A percentile compares a stretch with the other conserved stretches of the same genome.
Evolutionary conservation across 139 green algal genomes (phyloP).

Genomic region (Volvox reticuliferus): DNA sequence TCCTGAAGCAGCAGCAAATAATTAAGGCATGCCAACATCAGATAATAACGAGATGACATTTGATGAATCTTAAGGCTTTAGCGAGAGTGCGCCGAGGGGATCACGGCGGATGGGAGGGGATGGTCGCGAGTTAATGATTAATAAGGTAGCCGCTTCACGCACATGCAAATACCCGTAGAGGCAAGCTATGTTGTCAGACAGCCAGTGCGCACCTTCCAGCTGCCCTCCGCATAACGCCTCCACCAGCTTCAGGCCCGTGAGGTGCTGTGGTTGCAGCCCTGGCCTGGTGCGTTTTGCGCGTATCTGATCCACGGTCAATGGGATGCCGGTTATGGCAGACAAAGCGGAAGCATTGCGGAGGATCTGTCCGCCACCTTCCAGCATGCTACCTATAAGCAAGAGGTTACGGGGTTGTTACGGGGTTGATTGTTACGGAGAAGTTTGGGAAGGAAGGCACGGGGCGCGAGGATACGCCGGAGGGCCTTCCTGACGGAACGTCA

Average conservation of each 20-base stretch:
- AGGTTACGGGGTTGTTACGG: too few relatives aligned
- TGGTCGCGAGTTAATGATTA: too few relatives aligned
- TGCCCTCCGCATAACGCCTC: conserved; percentile 57
- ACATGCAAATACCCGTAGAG: too few relatives aligned
- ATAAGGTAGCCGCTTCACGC: too few relatives aligned
- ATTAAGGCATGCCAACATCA: too few relatives aligned
- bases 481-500: neutral
- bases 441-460: neutral
- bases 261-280: conserved; percentile 72
- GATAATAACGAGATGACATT: too few relatives aligned
- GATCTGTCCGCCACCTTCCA: conserved; percentile 89
- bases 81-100: too few relatives aligned
- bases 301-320: conserved; percentile 47
- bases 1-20: conserved; percentile 13
- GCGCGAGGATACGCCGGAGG: neutral
- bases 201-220: conserved; percentile 51
- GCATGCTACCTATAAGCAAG: conserved; percentile 70
- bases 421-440: neutral
- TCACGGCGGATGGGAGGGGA: too few relatives aligned
- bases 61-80: too few relatives aligned
- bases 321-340: conserved; percentile 61
- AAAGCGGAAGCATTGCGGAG: conserved; percentile 81
- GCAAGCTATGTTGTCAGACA: too few relatives aligned
- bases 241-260: conserved; percentile 77
- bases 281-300: conserved; percentile 56